Evolutionary conservation across 441 rosid species (phyloP).

Genomic region (Adansonia madagascariensis): DNA sequence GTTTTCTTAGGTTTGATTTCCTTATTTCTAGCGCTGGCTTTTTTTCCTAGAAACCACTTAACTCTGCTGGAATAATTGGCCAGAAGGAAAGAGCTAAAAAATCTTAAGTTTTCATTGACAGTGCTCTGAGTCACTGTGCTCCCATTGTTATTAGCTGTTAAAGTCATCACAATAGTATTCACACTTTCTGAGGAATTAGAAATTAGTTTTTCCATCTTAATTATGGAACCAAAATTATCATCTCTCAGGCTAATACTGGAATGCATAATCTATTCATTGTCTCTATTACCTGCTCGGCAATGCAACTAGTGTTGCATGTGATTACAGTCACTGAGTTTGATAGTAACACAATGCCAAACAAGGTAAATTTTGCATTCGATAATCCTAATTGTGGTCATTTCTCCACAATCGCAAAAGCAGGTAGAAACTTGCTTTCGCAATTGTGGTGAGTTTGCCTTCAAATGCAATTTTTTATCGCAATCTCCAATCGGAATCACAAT

Average conservation of each 20-base stretch:
- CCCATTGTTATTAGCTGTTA: not conserved
- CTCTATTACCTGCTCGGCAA: not conserved
- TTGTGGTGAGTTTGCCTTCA: not conserved
- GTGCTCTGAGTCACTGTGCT: not conserved
- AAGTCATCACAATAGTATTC: not conserved
- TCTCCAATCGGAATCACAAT: not conserved
- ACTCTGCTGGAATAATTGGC: too few relatives aligned
- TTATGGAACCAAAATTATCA: not conserved
- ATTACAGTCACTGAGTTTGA: not conserved
- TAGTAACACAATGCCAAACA: not conserved
- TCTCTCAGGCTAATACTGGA: not conserved
- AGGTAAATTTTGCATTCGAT: too few relatives aligned
- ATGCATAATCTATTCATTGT: not conserved
- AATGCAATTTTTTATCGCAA: not conserved
- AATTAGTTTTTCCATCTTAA: not conserved
- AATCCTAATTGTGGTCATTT: not conserved
- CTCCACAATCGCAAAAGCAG: not conserved
- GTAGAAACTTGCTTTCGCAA: not conserved
- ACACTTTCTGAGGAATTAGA: not conserved
- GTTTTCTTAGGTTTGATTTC: not conserved
- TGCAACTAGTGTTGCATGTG: not conserved
- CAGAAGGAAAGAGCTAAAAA: not conserved
- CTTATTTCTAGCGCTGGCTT: not conserved
- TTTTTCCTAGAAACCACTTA: too few relatives aligned
- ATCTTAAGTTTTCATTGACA: not conserved